A percentile compares a stretch with the other conserved stretches of the same genome.
These are phyloP conservation scores for Diaporthe sp. DNA, from an alignment of 2,329 filamentous ascomycete species.

Conservation along the genomic window DNA sequence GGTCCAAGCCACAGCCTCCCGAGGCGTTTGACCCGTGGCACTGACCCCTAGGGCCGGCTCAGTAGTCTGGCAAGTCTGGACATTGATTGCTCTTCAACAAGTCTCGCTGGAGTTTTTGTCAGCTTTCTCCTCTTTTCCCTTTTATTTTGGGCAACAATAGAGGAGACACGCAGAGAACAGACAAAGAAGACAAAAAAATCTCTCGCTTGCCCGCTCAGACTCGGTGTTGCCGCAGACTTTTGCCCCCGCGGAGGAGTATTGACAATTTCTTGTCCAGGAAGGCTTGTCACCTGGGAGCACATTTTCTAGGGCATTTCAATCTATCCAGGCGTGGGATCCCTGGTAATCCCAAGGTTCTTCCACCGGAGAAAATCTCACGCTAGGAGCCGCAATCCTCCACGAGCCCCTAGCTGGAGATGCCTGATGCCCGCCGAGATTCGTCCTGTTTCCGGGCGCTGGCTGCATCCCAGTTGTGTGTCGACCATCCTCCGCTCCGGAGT, in stretches of 20 bases:
- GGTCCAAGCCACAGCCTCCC: conserved; percentile 12
- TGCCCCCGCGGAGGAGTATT: not conserved
- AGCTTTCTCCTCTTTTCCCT: not conserved
- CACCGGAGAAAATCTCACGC: conserved; percentile 27
- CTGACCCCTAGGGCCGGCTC: not conserved
- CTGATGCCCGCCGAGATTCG: conserved; percentile 23
- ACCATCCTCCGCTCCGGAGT: not conserved
- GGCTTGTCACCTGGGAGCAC: not conserved
- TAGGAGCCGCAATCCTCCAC: conserved; percentile 17
- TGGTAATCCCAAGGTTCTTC: not conserved
- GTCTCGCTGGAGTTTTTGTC: too few species aligned
- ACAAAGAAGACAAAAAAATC: not conserved
- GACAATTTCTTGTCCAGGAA: conserved; percentile 22
- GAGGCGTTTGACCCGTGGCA: conserved; percentile 13
- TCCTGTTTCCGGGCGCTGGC: conserved; percentile 2
- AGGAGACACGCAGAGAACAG: not conserved
- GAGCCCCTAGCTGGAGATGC: conserved; percentile 21
- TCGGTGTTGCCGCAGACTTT: conserved; percentile 26
- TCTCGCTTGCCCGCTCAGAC: conserved; percentile 3
- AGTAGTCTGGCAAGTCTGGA: not conserved
- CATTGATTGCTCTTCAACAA: not conserved
- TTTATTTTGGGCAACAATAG: conserved; percentile 4
- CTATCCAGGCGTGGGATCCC: conserved; percentile 10
- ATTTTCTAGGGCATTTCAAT: conserved; percentile 16
- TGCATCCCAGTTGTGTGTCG: not conserved